phyloP scores from a whole-genome alignment of 225 moss, liverwort and hornwort genomes.

The Pleurozium schreberi region DNA sequence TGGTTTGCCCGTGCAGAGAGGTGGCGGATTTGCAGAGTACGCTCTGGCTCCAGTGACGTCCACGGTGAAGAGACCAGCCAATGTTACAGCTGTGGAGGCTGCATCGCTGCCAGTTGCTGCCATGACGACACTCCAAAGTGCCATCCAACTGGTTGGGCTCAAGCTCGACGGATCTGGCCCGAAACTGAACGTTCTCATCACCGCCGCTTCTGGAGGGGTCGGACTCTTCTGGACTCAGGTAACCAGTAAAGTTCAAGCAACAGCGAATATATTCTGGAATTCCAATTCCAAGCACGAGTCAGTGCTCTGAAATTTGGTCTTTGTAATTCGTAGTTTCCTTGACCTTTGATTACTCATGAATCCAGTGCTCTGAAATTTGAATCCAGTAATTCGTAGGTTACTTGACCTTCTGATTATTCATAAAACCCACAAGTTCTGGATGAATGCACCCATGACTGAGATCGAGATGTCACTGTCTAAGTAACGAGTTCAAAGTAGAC shows the following conservation, averaged over 20 bases:
- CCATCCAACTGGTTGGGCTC: conserved; percentile 37
- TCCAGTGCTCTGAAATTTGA: neutral
- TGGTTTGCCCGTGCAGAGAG: conserved; percentile 6
- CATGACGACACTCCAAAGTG: conserved; percentile 54
- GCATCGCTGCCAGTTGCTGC: conserved; percentile 61
- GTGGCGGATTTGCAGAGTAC: conserved; percentile 59
- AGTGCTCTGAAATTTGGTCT: neutral
- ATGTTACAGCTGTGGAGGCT: conserved; percentile 49
- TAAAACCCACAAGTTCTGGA: neutral
- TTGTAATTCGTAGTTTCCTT: no score
- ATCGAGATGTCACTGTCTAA: neutral
- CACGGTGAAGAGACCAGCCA: conserved; percentile 39
- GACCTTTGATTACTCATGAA: neutral
- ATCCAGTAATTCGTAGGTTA: no score
- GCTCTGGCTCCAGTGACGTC: conserved; percentile 39
- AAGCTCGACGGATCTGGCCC: conserved; percentile 64
- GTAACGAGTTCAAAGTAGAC: neutral
- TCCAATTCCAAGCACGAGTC: neutral
- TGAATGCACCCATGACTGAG: neutral
- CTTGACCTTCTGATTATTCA: neutral
- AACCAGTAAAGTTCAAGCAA: neutral
- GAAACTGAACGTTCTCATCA: conserved; percentile 49
- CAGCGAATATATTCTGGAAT: neutral
- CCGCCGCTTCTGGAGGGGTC: conserved; percentile 71
- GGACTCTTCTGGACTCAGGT: conserved; percentile 75